Evolutionary conservation across 108 stramenopile genomes (phyloP).

Genomic region (Chaetoceros muelleri): DNA sequence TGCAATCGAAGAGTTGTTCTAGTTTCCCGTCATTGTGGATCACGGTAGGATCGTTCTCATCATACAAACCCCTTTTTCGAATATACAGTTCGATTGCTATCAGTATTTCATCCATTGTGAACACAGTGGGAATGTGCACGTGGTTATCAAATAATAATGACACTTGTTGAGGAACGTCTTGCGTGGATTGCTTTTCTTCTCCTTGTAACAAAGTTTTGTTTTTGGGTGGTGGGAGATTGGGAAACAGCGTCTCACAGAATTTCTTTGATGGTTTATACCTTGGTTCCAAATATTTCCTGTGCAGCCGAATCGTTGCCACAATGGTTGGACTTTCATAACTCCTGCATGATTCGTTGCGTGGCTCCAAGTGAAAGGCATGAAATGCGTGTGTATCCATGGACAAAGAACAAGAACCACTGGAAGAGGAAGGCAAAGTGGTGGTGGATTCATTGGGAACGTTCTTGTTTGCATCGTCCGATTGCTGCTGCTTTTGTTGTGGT

Average conservation of each 20-base stretch:
- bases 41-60: conserved; percentile 37
- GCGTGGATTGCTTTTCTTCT: neutral
- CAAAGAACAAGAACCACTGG: neutral
- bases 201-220: conserved; percentile 6
- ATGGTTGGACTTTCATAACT: conserved; percentile 31
- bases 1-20: conserved; percentile 44
- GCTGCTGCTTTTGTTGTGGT: conserved; percentile 27
- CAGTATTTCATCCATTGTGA: conserved; percentile 65
- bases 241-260: conserved; percentile 52
- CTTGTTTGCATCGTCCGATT: neutral
- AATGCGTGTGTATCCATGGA: conserved; percentile 51
- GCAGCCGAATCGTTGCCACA: conserved; percentile 32
- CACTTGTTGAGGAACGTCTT: neutral
- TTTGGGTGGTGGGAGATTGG: conserved; percentile 19
- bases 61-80: conserved; percentile 40
- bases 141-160: conserved; percentile 49
- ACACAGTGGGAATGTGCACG: conserved; percentile 33
- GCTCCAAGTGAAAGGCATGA: conserved; percentile 27
- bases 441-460: neutral
- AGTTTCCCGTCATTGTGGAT: conserved; percentile 53
- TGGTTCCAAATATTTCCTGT: conserved; percentile 22
- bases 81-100: conserved; percentile 51
- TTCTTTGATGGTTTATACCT: conserved; percentile 31
- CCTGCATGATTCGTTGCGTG: conserved; percentile 21
- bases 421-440: too few species aligned